phyloP scores from a whole-genome alignment of 1,284 basidiomycete species.

The Ustilago curta region DNA sequence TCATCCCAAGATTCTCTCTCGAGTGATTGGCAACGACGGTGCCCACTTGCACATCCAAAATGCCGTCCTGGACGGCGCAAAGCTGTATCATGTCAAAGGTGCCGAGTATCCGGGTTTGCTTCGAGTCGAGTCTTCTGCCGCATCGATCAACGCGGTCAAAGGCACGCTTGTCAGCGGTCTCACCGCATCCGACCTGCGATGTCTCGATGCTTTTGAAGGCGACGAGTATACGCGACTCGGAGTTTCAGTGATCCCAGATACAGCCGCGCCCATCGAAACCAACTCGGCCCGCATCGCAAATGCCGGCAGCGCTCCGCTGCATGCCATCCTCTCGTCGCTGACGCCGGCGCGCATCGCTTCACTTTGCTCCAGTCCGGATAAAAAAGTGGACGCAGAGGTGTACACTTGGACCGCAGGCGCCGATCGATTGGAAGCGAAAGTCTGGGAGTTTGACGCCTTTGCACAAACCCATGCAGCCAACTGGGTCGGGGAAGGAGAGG shows the following conservation, averaged over 20 bases:
- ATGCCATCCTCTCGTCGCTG: slow-evolving; percentile 33
- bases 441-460: slow-evolving; percentile 56
- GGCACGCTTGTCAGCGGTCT: slow-evolving; percentile 51
- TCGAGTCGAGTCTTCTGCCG: not conserved
- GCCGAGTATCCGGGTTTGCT: slow-evolving; percentile 55
- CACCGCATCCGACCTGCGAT: slow-evolving; percentile 31
- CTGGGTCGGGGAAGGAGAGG: slow-evolving; percentile 39
- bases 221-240: slow-evolving; percentile 46
- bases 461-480: slow-evolving; percentile 29
- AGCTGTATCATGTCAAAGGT: slow-evolving; percentile 41
- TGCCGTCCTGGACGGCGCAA: slow-evolving; percentile 34
- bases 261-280: slow-evolving; percentile 6
- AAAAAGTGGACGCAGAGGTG: slow-evolving; percentile 25
- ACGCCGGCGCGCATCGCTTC: slow-evolving; percentile 16
- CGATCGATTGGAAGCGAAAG: slow-evolving; percentile 18
- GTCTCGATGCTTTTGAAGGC: slow-evolving; percentile 55
- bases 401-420: slow-evolving; percentile 46
- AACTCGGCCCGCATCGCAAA: slow-evolving; percentile 36
- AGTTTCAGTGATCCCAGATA: slow-evolving; percentile 29
- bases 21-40: slow-evolving; percentile 47
- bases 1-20: slow-evolving; percentile 49
- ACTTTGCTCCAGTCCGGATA: not conserved
- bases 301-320: slow-evolving; percentile 29
- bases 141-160: slow-evolving; percentile 27
- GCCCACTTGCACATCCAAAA: slow-evolving; percentile 38